Evolutionary conservation across 2,329 filamentous ascomycete species (phyloP).

Genomic region (Myriosclerotinia scirpicola): DNA sequence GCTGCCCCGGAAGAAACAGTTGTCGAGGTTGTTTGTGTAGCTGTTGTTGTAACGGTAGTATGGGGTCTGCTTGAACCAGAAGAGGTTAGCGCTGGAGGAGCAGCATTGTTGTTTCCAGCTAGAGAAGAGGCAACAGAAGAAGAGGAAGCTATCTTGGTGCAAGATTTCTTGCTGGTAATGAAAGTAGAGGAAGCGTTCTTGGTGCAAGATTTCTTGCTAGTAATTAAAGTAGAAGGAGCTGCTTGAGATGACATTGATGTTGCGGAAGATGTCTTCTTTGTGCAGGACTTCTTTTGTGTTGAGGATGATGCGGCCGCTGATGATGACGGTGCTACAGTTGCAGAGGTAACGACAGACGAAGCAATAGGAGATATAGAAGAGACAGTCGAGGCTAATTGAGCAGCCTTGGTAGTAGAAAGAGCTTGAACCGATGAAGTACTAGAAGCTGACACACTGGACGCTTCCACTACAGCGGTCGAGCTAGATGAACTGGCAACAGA

Average conservation of each 20-base stretch:
- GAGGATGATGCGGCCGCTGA: background rate
- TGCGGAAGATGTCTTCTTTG: background rate
- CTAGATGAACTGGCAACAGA: background rate
- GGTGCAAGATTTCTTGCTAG: conserved; percentile 16
- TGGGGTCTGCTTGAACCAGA: background rate
- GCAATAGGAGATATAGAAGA: conserved; percentile 1
- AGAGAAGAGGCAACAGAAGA: background rate
- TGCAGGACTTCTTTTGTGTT: conserved; percentile 5
- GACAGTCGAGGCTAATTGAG: background rate
- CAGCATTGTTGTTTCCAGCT: conserved; percentile 6
- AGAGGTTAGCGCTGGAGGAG: conserved; percentile 2
- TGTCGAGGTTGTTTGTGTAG: background rate
- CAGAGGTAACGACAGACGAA: conserved; percentile 7
- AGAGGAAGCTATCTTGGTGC: conserved; percentile 9
- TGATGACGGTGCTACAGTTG: conserved; percentile 1
- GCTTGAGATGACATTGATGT: no score
- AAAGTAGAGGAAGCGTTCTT: conserved; percentile 2
- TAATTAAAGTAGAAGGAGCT: no score
- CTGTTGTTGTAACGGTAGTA: background rate
- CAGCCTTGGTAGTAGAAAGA: conserved; percentile 8
- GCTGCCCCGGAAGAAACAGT: conserved; percentile 8
- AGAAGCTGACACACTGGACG: background rate
- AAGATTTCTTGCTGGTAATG: conserved; percentile 18
- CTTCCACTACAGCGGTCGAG: conserved; percentile 1
- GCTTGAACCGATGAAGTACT: conserved; percentile 10